Evolutionary conservation across 2,329 filamentous ascomycete genomes (phyloP).

Genomic region (Fusarium papillatum): DNA sequence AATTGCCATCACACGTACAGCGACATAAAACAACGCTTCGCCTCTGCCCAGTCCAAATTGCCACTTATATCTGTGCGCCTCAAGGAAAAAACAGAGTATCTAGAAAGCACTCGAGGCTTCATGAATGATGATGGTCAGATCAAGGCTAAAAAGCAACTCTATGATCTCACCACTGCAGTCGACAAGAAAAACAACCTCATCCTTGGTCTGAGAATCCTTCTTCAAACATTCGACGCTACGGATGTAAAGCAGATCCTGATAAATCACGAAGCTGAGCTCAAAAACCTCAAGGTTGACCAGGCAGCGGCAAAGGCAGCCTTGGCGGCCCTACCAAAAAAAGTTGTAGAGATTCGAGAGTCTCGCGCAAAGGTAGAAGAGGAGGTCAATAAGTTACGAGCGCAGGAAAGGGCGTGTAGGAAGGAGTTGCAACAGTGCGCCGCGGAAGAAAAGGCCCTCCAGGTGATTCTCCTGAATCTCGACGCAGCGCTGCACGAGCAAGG

Average conservation of each 20-base stretch:
- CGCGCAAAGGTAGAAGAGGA: neutral
- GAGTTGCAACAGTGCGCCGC: neutral
- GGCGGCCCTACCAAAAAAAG: neutral
- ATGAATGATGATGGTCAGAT: neutral
- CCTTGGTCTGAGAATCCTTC: neutral
- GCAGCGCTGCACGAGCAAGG: neutral
- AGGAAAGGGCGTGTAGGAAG: neutral
- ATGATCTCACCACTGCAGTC: neutral
- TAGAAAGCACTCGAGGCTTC: neutral
- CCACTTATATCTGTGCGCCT: neutral
- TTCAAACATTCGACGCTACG: neutral
- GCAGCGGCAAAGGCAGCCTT: neutral
- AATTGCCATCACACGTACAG: neutral
- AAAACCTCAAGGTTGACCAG: neutral
- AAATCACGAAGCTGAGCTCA: neutral
- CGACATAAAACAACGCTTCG: neutral
- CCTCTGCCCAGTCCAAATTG: neutral
- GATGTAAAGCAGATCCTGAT: neutral
- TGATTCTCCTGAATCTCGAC: neutral
- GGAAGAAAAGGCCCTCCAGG: neutral
- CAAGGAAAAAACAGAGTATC: neutral
- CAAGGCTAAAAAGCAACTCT: neutral
- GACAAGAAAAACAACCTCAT: neutral
- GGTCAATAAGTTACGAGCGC: neutral
- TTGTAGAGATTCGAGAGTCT: neutral